phyloP scores from a whole-genome alignment of 2,329 filamentous ascomycete species.

The Arthrinium phaeospermum region DNA sequence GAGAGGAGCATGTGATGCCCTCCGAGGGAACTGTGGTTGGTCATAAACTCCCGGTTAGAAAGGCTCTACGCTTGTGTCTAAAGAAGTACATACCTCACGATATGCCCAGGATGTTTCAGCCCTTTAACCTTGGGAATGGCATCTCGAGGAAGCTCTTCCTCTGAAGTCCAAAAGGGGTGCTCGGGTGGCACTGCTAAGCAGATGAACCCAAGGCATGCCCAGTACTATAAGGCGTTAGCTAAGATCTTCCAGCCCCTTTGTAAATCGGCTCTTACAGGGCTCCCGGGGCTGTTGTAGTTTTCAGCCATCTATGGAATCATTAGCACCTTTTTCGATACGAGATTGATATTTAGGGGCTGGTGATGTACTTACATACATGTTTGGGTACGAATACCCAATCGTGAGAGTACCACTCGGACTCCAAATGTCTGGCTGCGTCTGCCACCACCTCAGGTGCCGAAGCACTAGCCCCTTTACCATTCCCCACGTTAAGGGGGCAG shows the following conservation, averaged over 20 bases:
- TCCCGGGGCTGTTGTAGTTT: slow-evolving; percentile 82
- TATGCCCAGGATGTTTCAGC: slow-evolving; percentile 73
- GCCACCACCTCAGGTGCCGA: slow-evolving; percentile 80
- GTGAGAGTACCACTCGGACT: slow-evolving; percentile 75
- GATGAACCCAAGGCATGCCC: slow-evolving; percentile 80
- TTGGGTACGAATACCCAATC: slow-evolving; percentile 79
- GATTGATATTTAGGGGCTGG: background rate
- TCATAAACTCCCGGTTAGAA: background rate
- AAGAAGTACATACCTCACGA: slow-evolving; percentile 55
- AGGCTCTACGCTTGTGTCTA: background rate
- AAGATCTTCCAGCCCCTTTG: background rate
- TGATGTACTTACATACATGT: slow-evolving; percentile 64
- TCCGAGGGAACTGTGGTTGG: slow-evolving; percentile 61
- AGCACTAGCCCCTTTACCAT: slow-evolving; percentile 79
- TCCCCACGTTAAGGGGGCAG: slow-evolving; percentile 75
- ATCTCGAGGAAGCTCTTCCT: slow-evolving; percentile 65
- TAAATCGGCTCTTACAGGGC: slow-evolving; percentile 49
- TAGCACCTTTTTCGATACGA: slow-evolving; percentile 13
- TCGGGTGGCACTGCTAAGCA: slow-evolving; percentile 71
- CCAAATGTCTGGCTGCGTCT: slow-evolving; percentile 76
- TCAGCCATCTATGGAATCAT: slow-evolving; percentile 66
- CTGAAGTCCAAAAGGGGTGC: slow-evolving; percentile 77
- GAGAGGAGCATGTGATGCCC: slow-evolving; percentile 78
- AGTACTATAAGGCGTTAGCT: slow-evolving; percentile 59
- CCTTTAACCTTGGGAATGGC: slow-evolving; percentile 64